Evolutionary conservation across 1,284 basidiomycete genomes (phyloP).

Genomic region (Ceratobasidium sp.): DNA sequence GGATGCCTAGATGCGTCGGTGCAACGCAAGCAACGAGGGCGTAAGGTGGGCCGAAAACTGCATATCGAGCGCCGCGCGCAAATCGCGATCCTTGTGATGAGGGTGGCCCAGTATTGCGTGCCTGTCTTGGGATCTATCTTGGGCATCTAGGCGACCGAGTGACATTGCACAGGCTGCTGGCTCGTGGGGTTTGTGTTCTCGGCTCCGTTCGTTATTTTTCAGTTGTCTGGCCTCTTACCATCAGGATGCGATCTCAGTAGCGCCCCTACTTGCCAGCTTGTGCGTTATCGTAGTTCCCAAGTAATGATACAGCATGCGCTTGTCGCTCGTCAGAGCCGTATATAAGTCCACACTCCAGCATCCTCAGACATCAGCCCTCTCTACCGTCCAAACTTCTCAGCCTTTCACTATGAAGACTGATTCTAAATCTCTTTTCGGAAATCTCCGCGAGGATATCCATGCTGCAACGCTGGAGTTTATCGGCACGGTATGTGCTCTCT

Average conservation of each 20-base stretch:
- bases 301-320: too few relatives aligned
- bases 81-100: too few relatives aligned
- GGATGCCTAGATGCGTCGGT: too few relatives aligned
- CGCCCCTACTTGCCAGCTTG: background rate
- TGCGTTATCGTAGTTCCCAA: conserved; percentile 1
- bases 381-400: background rate
- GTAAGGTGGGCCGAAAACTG: too few relatives aligned
- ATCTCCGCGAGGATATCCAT: conserved; percentile 43
- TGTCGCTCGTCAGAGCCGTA: too few relatives aligned
- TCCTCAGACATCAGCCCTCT: background rate
- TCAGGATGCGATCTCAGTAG: background rate
- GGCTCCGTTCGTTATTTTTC: background rate
- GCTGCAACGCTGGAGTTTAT: conserved; percentile 48
- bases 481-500: conserved; percentile 41
- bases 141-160: too few relatives aligned
- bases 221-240: conserved; percentile 4
- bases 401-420: conserved; percentile 25
- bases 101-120: too few relatives aligned
- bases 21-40: too few relatives aligned
- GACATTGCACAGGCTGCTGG: too few relatives aligned
- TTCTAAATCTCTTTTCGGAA: conserved; percentile 32
- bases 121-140: too few relatives aligned
- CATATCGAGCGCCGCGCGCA: too few relatives aligned
- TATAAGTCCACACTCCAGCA: background rate
- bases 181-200: conserved; percentile 5